Evolutionary conservation across 331 rosid species (phyloP), one percentile per base, ranked within the genome.

Genomic region (Dryas integrifolia): DNA sequence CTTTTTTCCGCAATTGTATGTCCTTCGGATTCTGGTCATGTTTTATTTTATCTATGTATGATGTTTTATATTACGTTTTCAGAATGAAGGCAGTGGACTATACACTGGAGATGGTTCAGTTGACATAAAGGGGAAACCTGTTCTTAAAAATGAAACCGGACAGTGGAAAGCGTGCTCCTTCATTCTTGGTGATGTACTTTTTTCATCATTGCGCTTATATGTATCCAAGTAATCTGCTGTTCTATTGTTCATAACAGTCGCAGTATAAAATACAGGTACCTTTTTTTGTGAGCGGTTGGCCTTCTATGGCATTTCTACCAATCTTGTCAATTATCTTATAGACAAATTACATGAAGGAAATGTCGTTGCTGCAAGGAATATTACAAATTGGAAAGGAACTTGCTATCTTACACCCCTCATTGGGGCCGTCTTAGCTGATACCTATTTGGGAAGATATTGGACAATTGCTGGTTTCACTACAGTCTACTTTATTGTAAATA

Each of bases 371-470:
- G 85, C 90, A 30, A 86, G 76, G 72, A 80, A 58, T 10, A 78
- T 83, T 16, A 86, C 84, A 14, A 81, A 82, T 58, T 86, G 77
- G 63, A 77, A 83, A 44, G 88, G 90, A 74, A 86, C 88, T 35
- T 78, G 86, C 67, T 86, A 81, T 58, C 82, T 86, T 43, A 74
- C 87, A 50, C 86, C 88, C 46, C 84, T 86, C 26, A 6, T 86
- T 5, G 90, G 83, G 35, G 81, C 80, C 46, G 55, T 83, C 71
- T 14, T 86, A 4, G 90, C 90, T 1, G 90, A 86, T 79, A 80
- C 87, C 46, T 86, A 81, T 64, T 86, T 81, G 82, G 87, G 90
- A 72, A 81, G 90, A 83, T 86, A 86, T 51, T 67, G 90, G 87
- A 86, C 90, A 12, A 86, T 83, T 55, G 75, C 63, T 11, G 75